Percentiles rank a stretch among this genome's conserved stretches.
Evolutionary conservation across 176 grass and related monocot species (phyloP).

Genomic region (Raddia guianensis): DNA sequence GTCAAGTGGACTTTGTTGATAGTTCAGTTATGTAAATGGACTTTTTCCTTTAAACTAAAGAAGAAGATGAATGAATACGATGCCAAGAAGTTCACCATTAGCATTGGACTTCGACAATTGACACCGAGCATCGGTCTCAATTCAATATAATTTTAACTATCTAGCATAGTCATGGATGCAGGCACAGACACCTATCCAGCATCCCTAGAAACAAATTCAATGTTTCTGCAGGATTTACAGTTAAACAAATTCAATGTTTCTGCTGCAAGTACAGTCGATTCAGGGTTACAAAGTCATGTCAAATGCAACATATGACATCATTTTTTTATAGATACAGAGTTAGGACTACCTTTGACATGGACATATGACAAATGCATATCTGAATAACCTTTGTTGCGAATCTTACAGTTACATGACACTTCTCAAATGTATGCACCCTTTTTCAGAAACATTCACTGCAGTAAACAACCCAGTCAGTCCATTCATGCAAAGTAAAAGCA

Average conservation of each 20-base stretch:
- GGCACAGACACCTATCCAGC: neutral
- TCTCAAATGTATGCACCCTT: neutral
- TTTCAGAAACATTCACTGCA: conserved; percentile 22
- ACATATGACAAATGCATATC: conserved; percentile 16
- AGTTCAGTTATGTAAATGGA: no score
- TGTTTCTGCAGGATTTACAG: conserved; percentile 32
- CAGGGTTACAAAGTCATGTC: neutral
- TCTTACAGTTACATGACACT: neutral
- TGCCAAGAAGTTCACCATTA: neutral
- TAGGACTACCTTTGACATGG: conserved; percentile 40
- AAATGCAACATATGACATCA: neutral
- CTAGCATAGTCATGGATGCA: neutral
- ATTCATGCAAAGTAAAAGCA: neutral
- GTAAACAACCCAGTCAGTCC: conserved; percentile 21
- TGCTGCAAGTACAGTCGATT: neutral
- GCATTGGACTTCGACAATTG: neutral
- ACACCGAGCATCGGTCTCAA: neutral
- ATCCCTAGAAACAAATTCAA: neutral
- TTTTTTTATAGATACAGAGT: neutral
- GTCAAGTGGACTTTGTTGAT: no score
- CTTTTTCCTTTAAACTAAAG: neutral
- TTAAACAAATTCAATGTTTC: neutral
- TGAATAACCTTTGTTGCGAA: conserved; percentile 13
- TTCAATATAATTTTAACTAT: conserved; percentile 7
- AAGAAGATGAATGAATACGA: neutral